Evolutionary conservation across 1,284 basidiomycete species (phyloP).

Genomic region (Tilletia walkeri): DNA sequence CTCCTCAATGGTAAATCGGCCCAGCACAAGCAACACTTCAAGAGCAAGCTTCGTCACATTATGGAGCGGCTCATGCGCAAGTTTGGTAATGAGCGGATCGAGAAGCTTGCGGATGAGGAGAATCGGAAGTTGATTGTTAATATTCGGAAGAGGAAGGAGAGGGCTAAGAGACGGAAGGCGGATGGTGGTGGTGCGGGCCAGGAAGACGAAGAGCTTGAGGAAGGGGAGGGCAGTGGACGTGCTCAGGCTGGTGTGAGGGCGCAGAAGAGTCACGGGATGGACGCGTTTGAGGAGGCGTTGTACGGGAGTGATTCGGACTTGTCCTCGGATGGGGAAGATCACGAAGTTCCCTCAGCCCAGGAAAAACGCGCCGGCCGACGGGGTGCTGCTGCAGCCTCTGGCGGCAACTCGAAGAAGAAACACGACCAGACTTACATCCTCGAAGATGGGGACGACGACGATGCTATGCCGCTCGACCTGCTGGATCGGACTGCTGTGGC

Average conservation of each 20-base stretch:
- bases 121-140: slow-evolving; percentile 77
- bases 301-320: slow-evolving; percentile 52
- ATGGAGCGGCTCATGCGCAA: slow-evolving; percentile 92
- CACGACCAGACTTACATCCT: slow-evolving; percentile 65
- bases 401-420: slow-evolving; percentile 23
- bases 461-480: slow-evolving; percentile 93
- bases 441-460: slow-evolving; percentile 63
- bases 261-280: slow-evolving; percentile 22
- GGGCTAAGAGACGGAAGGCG: slow-evolving; percentile 67
- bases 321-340: slow-evolving; percentile 37
- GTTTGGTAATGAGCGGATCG: slow-evolving; percentile 82
- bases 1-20: slow-evolving; percentile 62
- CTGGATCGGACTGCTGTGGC: slow-evolving; percentile 65
- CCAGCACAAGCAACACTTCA: slow-evolving; percentile 99
- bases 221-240: slow-evolving; percentile 23
- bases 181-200: slow-evolving; percentile 17
- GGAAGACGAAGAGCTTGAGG: slow-evolving; percentile 25
- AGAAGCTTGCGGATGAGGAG: slow-evolving; percentile 65
- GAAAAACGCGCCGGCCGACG: slow-evolving; percentile 28
- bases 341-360: slow-evolving; percentile 35
- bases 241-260: slow-evolving; percentile 20
- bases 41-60: slow-evolving; percentile 90
- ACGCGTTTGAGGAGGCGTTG: slow-evolving; percentile 54
- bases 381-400: slow-evolving; percentile 24
- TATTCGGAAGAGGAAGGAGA: slow-evolving; percentile 86